Evolutionary conservation across 371 early-diverging fungal species (phyloP).

Genomic region (Fennellomyces sp.): DNA sequence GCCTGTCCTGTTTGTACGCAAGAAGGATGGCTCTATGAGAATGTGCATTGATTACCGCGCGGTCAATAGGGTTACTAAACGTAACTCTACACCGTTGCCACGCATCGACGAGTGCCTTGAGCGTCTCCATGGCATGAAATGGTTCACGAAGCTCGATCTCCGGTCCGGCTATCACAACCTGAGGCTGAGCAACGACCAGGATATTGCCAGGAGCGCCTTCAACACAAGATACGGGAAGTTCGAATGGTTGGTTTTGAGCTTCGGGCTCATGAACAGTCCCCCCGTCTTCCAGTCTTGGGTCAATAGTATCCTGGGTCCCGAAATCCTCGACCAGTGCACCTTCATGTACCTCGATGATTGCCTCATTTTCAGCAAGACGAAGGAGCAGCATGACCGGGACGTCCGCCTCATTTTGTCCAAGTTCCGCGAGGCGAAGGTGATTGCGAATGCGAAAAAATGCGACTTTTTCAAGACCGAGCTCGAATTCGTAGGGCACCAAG

Average conservation of each 20-base stretch:
- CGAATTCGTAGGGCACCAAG: constrained; percentile 41
- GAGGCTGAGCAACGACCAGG: too few species aligned
- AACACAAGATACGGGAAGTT: constrained; percentile 42
- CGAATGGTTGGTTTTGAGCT: constrained; percentile 52
- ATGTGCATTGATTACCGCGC: constrained; percentile 55
- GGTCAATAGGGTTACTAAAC: constrained; percentile 11
- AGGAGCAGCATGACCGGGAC: constrained; percentile 39
- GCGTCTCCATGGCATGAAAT: constrained; percentile 20
- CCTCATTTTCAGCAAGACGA: constrained; percentile 50
- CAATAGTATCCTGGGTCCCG: constrained; percentile 49
- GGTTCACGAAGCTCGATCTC: constrained; percentile 53
- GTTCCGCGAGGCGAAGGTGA: constrained; percentile 35
- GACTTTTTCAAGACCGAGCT: constrained; percentile 32
- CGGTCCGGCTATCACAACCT: too few species aligned
- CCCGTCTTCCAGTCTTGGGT: constrained; percentile 47
- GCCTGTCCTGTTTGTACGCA: constrained; percentile 5
- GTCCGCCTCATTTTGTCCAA: constrained; percentile 32
- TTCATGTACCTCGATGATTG: constrained; percentile 63
- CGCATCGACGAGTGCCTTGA: constrained; percentile 48
- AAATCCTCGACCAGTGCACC: constrained; percentile 44
- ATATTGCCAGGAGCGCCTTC: constrained; percentile 27
- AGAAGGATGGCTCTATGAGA: constrained; percentile 24
- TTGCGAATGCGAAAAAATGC: constrained; percentile 55
- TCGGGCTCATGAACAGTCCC: constrained; percentile 47
- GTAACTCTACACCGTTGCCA: neutral